Evolutionary conservation across 805 yeast genomes (phyloP).

Genomic region (Starmerella floris): DNA sequence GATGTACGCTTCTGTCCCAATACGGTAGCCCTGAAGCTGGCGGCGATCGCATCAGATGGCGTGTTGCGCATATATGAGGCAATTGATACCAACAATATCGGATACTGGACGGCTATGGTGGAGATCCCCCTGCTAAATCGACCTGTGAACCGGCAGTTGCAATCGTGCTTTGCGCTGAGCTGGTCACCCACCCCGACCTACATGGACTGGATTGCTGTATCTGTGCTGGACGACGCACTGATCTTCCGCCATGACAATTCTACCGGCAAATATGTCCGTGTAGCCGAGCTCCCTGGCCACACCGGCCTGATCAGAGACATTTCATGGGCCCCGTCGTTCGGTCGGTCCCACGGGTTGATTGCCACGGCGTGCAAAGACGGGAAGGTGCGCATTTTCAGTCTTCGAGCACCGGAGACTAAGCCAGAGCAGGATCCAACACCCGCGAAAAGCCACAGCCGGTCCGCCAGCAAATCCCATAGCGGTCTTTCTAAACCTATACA

Average conservation of each 20-base stretch:
- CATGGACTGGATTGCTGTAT: constrained; percentile 65
- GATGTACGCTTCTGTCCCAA: constrained; percentile 83
- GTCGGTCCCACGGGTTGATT: constrained; percentile 69
- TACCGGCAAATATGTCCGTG: constrained; percentile 32
- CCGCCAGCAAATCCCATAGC: not conserved
- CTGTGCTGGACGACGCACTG: constrained; percentile 77
- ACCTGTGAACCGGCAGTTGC: constrained; percentile 69
- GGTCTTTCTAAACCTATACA: constrained; percentile 3
- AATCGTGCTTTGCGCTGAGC: constrained; percentile 69
- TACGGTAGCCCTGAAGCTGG: constrained; percentile 67
- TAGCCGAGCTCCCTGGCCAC: constrained; percentile 67
- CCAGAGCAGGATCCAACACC: not conserved
- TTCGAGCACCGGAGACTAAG: not conserved
- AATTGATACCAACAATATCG: constrained; percentile 74
- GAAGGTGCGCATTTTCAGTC: constrained; percentile 66
- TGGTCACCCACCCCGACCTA: constrained; percentile 87
- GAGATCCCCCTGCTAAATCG: constrained; percentile 48
- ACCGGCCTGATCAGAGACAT: constrained; percentile 75
- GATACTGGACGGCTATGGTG: constrained; percentile 64
- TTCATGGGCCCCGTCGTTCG: constrained; percentile 95
- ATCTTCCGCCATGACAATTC: constrained; percentile 42
- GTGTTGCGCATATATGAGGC: constrained; percentile 74
- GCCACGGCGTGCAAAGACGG: constrained; percentile 98
- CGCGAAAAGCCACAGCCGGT: not conserved
- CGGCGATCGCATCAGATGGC: constrained; percentile 84